Base-by-base conservation (phyloP, 2,329 filamentous ascomycete genomes). In the Aspergillus pseudonomiae region DNA sequence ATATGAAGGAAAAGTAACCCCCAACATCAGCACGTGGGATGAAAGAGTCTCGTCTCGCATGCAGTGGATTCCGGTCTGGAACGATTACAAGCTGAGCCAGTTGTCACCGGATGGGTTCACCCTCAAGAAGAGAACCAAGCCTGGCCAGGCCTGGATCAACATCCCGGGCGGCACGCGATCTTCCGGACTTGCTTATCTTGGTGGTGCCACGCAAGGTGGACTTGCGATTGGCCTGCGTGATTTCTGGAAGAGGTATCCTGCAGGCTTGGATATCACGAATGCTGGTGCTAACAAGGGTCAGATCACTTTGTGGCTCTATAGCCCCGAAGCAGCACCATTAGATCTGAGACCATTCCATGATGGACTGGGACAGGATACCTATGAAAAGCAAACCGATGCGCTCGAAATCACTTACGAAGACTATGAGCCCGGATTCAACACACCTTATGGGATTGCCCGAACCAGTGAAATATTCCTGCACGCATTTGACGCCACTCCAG, bases 361-460 rank as follows among this genome's bases (percentile, higher is more conserved):
- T 64, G 84, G 85, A 0, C 72, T 89, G 7, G 85, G 85, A 0
- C 70, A 85, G 67, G 81, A 87, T 50, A 84, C 81, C 0, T 89
- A 88, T 63, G 79, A 77, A 0, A 80, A 88, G 21, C 83, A 89
- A 70, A 75, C 88, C 0, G 86, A 88, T 63, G 87, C 85, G 1
- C 79, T 89, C 0, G 81, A 87, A 30, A 85, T 89, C 26, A 89
- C 87, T 0, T 89, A 89, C 63, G 87, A 89, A 63, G 87, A 89
- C 64, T 89, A 81, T 64, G 86, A 89, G 63, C 74, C 73, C 0
- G 83, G 81, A 0, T 86, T 86, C 48, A 79, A 84, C 61, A 87
- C 84, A 0, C 84, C 87, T 0, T 84, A 85, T 56, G 87, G 87
- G 0, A 83, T 89, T 39, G 85, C 81, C 0, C 77, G 85, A 45